Conservation (phyloP, 805 yeast genomes). For the Pichia insulana region DNA sequence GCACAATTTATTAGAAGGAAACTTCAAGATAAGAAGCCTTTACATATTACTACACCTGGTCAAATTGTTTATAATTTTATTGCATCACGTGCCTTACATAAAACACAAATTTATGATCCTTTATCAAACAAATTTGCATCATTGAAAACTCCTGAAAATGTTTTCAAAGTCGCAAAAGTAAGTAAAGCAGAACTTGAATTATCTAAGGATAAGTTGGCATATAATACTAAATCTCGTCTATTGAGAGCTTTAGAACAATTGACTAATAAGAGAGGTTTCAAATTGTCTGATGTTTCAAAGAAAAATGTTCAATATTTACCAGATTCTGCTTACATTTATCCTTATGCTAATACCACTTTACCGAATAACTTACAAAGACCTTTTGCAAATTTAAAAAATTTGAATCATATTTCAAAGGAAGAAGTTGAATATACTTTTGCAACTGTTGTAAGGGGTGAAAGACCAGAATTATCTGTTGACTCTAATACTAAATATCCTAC, state of each 20-base stretch:
- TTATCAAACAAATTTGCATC: conserved; percentile 4
- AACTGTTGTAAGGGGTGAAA: conserved; percentile 22
- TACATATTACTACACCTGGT: conserved; percentile 3
- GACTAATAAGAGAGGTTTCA: conserved; percentile 18
- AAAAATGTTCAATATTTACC: conserved; percentile 14
- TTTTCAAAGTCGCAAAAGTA: conserved; percentile 1
- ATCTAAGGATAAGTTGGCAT: conserved; percentile 21
- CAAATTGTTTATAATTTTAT: conserved; percentile 3
- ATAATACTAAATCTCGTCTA: conserved; percentile 21
- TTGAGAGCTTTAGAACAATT: conserved; percentile 23
- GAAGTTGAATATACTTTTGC: conserved; percentile 17
- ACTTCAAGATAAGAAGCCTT: not conserved
- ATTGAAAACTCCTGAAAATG: not conserved
- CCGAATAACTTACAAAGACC: conserved; percentile 15
- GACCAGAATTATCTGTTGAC: conserved; percentile 20
- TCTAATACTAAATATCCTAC: conserved; percentile 18
- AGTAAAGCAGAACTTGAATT: conserved; percentile 18
- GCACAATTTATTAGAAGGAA: conserved; percentile 13
- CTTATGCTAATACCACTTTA: conserved; percentile 20
- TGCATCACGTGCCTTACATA: conserved; percentile 7
- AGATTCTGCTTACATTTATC: conserved; percentile 15
- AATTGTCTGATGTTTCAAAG: conserved; percentile 11
- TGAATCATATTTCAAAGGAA: conserved; percentile 13
- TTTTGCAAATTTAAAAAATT: conserved; percentile 9
- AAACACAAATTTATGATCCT: conserved; percentile 1